Evolutionary conservation across 2,329 filamentous ascomycete species (phyloP).

Genomic region (Colletotrichum musae): DNA sequence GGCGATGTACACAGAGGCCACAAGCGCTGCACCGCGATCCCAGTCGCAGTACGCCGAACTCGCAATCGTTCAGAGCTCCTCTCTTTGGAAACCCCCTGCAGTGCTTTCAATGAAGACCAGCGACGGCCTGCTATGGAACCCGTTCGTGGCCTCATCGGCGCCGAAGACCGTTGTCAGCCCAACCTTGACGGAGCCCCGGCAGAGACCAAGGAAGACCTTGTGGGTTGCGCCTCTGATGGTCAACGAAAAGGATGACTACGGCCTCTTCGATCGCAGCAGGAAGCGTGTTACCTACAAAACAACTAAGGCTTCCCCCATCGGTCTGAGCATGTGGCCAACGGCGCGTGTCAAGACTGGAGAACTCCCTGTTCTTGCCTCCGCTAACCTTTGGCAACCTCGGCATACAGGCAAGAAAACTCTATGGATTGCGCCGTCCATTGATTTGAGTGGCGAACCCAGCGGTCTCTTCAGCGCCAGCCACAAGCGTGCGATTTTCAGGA

Average conservation of each 20-base stretch:
- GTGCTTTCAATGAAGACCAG: conserved; percentile 1
- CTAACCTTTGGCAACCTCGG: conserved; percentile 49
- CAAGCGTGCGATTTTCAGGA: conserved; percentile 47
- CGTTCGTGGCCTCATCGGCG: background rate
- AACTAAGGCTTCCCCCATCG: conserved; percentile 51
- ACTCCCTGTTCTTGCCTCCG: conserved; percentile 43
- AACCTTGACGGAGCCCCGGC: background rate
- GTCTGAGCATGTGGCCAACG: conserved; percentile 52
- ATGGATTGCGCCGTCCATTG: conserved; percentile 35
- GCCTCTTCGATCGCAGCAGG: conserved; percentile 43
- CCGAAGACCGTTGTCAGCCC: background rate
- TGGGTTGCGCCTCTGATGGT: conserved; percentile 38
- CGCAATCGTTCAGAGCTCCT: conserved; percentile 52
- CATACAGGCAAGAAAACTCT: conserved; percentile 10
- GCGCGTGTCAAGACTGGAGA: conserved; percentile 42
- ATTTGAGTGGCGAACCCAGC: conserved; percentile 16
- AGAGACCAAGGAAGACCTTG: conserved; percentile 19
- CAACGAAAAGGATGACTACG: conserved; percentile 32
- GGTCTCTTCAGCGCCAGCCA: conserved; percentile 43
- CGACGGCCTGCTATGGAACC: conserved; percentile 37
- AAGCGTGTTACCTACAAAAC: conserved; percentile 48
- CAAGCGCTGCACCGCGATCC: conserved; percentile 46
- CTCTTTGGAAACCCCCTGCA: conserved; percentile 50
- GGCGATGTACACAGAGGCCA: conserved; percentile 51
- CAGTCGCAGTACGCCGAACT: conserved; percentile 48